A percentile compares a stretch with the other conserved stretches of the same genome.
Conservation (phyloP, 1,139 yeast genomes). For the Candida smagusa region DNA sequence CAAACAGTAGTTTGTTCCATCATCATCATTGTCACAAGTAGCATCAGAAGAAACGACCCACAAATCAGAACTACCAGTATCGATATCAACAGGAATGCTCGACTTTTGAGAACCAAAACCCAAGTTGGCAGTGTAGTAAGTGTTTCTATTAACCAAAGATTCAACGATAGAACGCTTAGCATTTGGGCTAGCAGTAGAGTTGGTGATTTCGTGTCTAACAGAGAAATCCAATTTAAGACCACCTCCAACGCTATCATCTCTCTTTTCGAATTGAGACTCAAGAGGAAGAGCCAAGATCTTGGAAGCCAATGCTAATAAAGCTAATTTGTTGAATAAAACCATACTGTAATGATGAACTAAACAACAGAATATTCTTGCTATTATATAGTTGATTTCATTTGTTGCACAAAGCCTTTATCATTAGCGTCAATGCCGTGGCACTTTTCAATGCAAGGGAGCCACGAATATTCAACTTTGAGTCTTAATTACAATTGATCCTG, state of each 20-base stretch:
- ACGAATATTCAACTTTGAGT: too few species aligned
- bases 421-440: too few species aligned
- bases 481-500: too few species aligned
- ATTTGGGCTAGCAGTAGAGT: not conserved
- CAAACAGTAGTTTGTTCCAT: conserved; percentile 5
- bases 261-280: not conserved
- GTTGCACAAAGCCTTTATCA: too few species aligned
- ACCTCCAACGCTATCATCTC: conserved; percentile 1
- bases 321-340: conserved; percentile 4
- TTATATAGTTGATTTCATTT: too few species aligned
- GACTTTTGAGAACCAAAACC: conserved; percentile 9
- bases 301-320: not conserved
- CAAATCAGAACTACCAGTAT: conserved; percentile 21
- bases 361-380: too few species aligned
- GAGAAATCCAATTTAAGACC: conserved; percentile 4
- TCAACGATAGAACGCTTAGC: not conserved
- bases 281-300: conserved; percentile 2
- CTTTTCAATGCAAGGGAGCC: too few species aligned
- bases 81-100: conserved; percentile 11
- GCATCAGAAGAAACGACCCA: conserved; percentile 14
- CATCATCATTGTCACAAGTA: not conserved
- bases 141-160: not conserved
- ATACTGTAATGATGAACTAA: not conserved
- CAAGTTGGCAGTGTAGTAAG: conserved; percentile 7
- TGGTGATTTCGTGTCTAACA: conserved; percentile 1